Evolutionary conservation across 2,329 filamentous ascomycete genomes (phyloP), one percentile per base, ranked within the genome.

Genomic region (Aspergillus oerlinghausenensis): DNA sequence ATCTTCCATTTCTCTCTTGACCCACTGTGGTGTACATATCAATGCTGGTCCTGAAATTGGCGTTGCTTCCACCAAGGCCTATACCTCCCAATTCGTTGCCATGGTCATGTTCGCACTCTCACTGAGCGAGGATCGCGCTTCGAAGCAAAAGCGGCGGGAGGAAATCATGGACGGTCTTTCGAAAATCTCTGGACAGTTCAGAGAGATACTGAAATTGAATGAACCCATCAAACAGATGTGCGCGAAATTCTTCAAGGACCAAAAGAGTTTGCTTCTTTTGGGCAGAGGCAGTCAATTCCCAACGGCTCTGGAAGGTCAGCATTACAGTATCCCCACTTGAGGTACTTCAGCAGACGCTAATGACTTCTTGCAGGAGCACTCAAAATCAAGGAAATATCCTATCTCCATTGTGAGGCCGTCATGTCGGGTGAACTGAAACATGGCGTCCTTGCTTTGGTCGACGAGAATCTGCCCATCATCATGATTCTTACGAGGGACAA

Each of bases 351-450:
- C 17, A 6, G 40, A 42, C 51, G 35, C 58, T 68, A 51, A 67
- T 52, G 49, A 52, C 32, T 48, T 43, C 25, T 58, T 58, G 47
- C 54, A 82, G 80, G 91, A 78, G 94, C 94, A 51, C 83, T 99
- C 67, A 99, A 99, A 84, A 99, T 99, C 79, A 99, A 99, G 85
- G 94, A 99, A 80, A 99, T 99, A 70, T 97, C 93, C 19, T 99
- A 99, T 79, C 89, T 99, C 58, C 94, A 99, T 79, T 99, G 94
- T 78, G 94, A 99, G 81, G 94, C 94, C 68, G 94, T 99, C 82
- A 99, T 99, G 94, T 97, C 94, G 63, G 94, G 94, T 78, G 94
- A 99, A 80, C 85, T 99, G 69, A 99, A 99, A 86, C 94, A 99
- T 77, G 94, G 94, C 82, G 94, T 99, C 52, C 82, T 99, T 73